Evolutionary conservation across 1,284 basidiomycete genomes (phyloP).

Genomic region (Moesziomyces antarcticus): DNA sequence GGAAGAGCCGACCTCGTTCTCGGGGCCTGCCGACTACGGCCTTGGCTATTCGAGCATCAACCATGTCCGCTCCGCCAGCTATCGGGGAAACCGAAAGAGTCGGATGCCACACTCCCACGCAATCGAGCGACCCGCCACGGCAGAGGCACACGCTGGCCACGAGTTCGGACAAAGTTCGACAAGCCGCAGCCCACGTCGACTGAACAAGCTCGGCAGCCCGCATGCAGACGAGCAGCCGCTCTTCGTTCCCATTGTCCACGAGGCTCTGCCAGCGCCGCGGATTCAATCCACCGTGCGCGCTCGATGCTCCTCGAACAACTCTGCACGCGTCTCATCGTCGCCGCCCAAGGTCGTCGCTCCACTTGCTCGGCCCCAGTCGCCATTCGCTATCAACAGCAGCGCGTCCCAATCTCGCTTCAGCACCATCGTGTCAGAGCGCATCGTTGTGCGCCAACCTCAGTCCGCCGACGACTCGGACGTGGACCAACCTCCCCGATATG

Average conservation of each 20-base stretch:
- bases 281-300: constrained; percentile 31
- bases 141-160: constrained; percentile 10
- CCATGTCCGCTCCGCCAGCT: constrained; percentile 15
- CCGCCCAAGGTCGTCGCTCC: constrained; percentile 5
- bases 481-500: not conserved
- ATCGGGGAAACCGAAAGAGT: constrained; percentile 17
- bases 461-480: constrained; percentile 12
- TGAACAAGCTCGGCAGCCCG: constrained; percentile 13
- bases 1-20: constrained; percentile 18
- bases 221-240: constrained; percentile 20
- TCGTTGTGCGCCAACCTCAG: constrained; percentile 7
- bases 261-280: constrained; percentile 1
- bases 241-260: constrained; percentile 17
- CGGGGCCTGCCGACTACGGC: constrained; percentile 23
- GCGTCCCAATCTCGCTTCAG: constrained; percentile 3
- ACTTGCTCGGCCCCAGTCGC: constrained; percentile 12
- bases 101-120: not conserved
- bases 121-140: constrained; percentile 23
- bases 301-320: constrained; percentile 2
- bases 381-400: constrained; percentile 17
- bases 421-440: constrained; percentile 4
- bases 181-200: constrained; percentile 9
- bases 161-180: not conserved
- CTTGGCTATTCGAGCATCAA: constrained; percentile 48
- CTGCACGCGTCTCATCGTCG: not conserved